Conservation (phyloP, 2,329 filamentous ascomycete species). For the Aureobasidium leucospermi region DNA sequence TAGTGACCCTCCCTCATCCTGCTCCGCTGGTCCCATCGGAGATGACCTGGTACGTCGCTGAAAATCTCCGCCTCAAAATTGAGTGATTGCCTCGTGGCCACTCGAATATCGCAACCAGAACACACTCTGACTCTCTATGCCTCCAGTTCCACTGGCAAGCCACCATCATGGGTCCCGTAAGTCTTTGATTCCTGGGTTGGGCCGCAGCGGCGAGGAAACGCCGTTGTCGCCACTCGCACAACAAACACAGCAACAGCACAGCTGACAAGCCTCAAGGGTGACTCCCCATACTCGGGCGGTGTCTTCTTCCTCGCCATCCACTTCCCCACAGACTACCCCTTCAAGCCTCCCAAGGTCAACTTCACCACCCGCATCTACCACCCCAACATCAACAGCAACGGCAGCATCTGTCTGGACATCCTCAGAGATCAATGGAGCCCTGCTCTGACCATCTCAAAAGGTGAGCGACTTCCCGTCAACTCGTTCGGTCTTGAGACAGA, state of each 20-base stretch:
- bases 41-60: conserved; percentile 82
- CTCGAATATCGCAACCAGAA: conserved; percentile 17
- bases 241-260: background rate
- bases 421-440: conserved; percentile 99
- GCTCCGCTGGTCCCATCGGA: conserved; percentile 92
- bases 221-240: conserved; percentile 7
- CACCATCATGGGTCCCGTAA: conserved; percentile 98
- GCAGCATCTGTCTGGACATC: conserved; percentile 98
- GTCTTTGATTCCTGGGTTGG: conserved; percentile 31
- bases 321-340: conserved; percentile 99
- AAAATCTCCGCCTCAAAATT: conserved; percentile 12
- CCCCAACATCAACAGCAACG: conserved; percentile 99
- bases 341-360: conserved; percentile 99
- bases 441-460: conserved; percentile 96
- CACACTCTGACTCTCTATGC: conserved; percentile 26
- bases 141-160: conserved; percentile 98
- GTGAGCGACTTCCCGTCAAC: conserved; percentile 40
- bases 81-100: conserved; percentile 12
- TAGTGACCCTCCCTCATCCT: conserved; percentile 96
- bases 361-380: conserved; percentile 99
- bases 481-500: background rate
- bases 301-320: conserved; percentile 99
- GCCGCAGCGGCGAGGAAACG: background rate
- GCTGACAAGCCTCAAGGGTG: conserved; percentile 50
- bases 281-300: conserved; percentile 95